Conservation (phyloP, 805 yeast species). For the Schwanniomyces yamadae region DNA sequence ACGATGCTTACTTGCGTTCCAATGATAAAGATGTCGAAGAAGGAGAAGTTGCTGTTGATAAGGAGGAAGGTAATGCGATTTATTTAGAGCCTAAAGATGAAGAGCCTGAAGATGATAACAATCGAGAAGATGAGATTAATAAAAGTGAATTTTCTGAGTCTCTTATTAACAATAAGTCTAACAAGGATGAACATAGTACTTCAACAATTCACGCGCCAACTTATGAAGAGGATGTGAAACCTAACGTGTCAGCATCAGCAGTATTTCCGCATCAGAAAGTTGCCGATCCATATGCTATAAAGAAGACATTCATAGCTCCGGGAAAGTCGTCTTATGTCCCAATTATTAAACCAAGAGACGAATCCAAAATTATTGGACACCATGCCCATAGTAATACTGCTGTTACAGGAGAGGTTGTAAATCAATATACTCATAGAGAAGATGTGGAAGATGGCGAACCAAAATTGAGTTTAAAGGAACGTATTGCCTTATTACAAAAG, state of each 20-base stretch:
- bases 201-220: not conserved
- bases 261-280: conserved; percentile 29
- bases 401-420: conserved; percentile 23
- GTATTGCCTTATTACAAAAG: conserved; percentile 81
- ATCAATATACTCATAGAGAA: conserved; percentile 22
- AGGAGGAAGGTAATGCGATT: not conserved
- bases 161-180: not conserved
- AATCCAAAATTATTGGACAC: conserved; percentile 29
- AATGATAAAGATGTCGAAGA: conserved; percentile 1
- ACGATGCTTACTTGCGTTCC: not conserved
- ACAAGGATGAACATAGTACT: not conserved
- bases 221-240: not conserved
- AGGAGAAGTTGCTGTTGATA: conserved; percentile 3
- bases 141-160: not conserved
- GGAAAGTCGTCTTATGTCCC: conserved; percentile 64
- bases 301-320: conserved; percentile 54
- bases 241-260: conserved; percentile 16
- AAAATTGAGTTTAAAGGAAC: conserved; percentile 77
- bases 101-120: not conserved
- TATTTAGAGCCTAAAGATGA: not conserved
- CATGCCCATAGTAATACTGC: conserved; percentile 24
- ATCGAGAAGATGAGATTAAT: not conserved
- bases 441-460: conserved; percentile 60
- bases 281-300: conserved; percentile 47
- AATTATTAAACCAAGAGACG: conserved; percentile 41